Percentiles rank a stretch among this genome's conserved stretches.
phyloP scores from a whole-genome alignment of 1,284 basidiomycete genomes.

The Marasmius oreades region DNA sequence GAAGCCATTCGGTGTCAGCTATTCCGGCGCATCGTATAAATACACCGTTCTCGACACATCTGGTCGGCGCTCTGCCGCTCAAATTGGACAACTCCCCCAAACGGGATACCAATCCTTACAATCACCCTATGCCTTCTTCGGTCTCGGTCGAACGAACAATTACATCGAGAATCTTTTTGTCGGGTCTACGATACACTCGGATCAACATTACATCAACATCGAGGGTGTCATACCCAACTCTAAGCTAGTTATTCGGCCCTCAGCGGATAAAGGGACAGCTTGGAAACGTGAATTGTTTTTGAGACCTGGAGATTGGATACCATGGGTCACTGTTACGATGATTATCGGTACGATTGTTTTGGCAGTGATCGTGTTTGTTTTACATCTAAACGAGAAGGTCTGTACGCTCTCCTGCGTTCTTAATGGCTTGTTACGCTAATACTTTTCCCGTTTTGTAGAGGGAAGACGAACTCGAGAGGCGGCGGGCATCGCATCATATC shows the following conservation, averaged over 20 bases:
- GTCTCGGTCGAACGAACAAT: conserved; percentile 98
- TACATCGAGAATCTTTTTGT: conserved; percentile 98
- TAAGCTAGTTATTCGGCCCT: conserved; percentile 92
- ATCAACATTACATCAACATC: conserved; percentile 80
- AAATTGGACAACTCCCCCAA: conserved; percentile 92
- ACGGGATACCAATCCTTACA: conserved; percentile 87
- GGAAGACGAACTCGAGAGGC: conserved; percentile 89
- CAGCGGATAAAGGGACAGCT: conserved; percentile 39
- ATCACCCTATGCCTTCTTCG: conserved; percentile 94
- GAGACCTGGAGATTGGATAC: conserved; percentile 95
- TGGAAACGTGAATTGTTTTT: conserved; percentile 94
- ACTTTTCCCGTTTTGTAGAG: conserved; percentile 43
- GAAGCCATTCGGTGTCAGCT: conserved; percentile 91
- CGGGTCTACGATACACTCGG: conserved; percentile 75
- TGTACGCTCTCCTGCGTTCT: conserved; percentile 19
- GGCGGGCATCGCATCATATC: conserved; percentile 87
- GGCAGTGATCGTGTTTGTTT: conserved; percentile 78
- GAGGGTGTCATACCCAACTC: conserved; percentile 98
- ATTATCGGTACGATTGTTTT: conserved; percentile 73
- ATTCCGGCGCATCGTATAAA: conserved; percentile 94
- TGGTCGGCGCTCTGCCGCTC: conserved; percentile 87
- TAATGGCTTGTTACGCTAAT: conserved; percentile 9
- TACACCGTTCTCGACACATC: conserved; percentile 95
- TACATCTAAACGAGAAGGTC: conserved; percentile 92
- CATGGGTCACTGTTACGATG: conserved; percentile 90